Evolutionary conservation across 176 grass and related monocot species (phyloP).

Genomic region (Cocos nucifera): DNA sequence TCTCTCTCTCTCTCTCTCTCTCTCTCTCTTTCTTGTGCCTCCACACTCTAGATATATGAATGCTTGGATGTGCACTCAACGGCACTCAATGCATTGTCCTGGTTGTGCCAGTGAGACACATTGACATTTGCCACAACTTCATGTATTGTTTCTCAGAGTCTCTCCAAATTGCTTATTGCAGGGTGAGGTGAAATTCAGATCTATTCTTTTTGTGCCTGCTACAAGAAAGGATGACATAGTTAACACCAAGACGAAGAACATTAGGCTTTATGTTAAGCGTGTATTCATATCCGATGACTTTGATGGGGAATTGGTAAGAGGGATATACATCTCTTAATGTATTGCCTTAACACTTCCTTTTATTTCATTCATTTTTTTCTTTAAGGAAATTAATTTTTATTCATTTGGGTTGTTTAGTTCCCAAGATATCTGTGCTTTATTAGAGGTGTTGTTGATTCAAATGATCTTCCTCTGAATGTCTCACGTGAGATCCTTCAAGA

Average conservation of each 20-base stretch:
- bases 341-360: background rate
- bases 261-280: constrained; percentile 88
- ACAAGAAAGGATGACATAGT: constrained; percentile 78
- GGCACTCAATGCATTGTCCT: too few relatives aligned
- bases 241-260: constrained; percentile 87
- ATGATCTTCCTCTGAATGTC: constrained; percentile 95
- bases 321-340: background rate
- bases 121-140: too few relatives aligned
- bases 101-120: too few relatives aligned
- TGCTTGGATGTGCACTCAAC: too few relatives aligned
- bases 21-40: too few relatives aligned
- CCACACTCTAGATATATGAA: too few relatives aligned
- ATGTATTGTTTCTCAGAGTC: background rate
- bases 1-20: too few relatives aligned
- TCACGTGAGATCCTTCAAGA: constrained; percentile 99
- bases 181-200: constrained; percentile 97
- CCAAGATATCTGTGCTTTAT: constrained; percentile 98
- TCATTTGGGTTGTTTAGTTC: constrained; percentile 35
- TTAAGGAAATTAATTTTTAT: too few relatives aligned
- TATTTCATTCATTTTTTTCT: too few relatives aligned
- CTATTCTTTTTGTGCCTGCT: constrained; percentile 88
- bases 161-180: too few relatives aligned
- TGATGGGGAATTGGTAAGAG: constrained; percentile 75
- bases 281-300: constrained; percentile 99
- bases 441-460: constrained; percentile 94